A percentile compares a stretch with the other conserved stretches of the same genome.
phyloP scores from a whole-genome alignment of 768 basidiomycete species.

The Rhodocollybia butyracea region DNA sequence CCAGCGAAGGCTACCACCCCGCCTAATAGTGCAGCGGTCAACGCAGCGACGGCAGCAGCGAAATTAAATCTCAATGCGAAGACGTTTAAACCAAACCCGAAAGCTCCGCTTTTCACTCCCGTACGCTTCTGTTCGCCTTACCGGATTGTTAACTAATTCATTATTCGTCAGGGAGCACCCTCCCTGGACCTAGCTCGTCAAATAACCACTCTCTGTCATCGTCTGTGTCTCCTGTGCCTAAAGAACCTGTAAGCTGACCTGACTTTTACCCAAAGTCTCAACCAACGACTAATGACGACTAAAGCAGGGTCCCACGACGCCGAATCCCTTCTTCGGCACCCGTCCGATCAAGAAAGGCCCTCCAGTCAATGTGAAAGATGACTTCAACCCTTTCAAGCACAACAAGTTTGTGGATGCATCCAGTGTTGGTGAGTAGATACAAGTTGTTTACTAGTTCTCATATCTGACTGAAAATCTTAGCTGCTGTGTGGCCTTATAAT shows the following conservation, averaged over 20 bases:
- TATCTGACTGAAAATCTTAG: conserved; percentile 30
- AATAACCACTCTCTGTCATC: conserved; percentile 31
- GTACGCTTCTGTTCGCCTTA: conserved; percentile 35
- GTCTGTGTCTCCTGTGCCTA: conserved; percentile 60
- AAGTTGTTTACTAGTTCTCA: background rate
- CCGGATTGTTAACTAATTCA: conserved; percentile 9
- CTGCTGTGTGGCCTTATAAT: conserved; percentile 80
- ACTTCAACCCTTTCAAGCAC: conserved; percentile 96
- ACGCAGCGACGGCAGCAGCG: conserved; percentile 19
- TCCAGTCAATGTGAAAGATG: conserved; percentile 86
- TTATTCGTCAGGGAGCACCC: conserved; percentile 36
- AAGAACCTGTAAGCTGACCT: conserved; percentile 60
- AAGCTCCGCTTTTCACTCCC: conserved; percentile 74
- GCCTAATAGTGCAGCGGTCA: conserved; percentile 20
- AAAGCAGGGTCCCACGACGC: conserved; percentile 39
- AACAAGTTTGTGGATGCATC: conserved; percentile 75
- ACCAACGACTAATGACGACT: conserved; percentile 1
- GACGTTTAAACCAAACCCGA: conserved; percentile 86
- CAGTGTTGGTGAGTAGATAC: conserved; percentile 59
- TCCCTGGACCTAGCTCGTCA: conserved; percentile 41
- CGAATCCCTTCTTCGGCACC: conserved; percentile 90
- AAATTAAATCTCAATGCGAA: conserved; percentile 87
- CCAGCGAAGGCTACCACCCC: conserved; percentile 22
- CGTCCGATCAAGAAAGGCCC: conserved; percentile 71
- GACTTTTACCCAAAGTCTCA: too few species aligned